These are phyloP conservation scores for Coemansia linderi DNA, from an alignment of 371 early-diverging fungal genomes.

Conservation along the genomic window DNA sequence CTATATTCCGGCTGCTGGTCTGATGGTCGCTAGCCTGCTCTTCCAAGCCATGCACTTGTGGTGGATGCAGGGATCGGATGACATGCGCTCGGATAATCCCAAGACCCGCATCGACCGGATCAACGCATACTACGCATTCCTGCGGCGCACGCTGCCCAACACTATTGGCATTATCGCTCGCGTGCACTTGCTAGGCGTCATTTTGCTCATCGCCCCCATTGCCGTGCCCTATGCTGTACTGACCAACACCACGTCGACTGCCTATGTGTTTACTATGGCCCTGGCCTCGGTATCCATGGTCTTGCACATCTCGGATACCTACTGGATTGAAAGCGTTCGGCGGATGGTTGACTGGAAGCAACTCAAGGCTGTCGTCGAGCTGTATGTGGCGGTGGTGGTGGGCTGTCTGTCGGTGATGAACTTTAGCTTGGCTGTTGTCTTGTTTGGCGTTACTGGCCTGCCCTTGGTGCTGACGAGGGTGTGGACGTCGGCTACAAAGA, in stretches of 20 bases:
- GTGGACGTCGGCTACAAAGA: neutral
- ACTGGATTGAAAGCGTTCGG: conserved; percentile 26
- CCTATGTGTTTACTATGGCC: conserved; percentile 41
- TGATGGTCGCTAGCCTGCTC: conserved; percentile 66
- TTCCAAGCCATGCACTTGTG: conserved; percentile 59
- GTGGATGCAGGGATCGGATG: conserved; percentile 49
- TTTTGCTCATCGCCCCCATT: conserved; percentile 28
- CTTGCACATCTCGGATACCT: conserved; percentile 48
- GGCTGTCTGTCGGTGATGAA: conserved; percentile 80
- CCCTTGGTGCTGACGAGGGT: conserved; percentile 61
- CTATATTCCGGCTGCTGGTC: conserved; percentile 82
- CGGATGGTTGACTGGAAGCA: conserved; percentile 54
- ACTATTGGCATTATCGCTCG: conserved; percentile 23
- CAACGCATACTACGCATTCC: conserved; percentile 53
- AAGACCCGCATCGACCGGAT: conserved; percentile 48
- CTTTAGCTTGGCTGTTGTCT: conserved; percentile 76
- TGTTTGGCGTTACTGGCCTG: conserved; percentile 69
- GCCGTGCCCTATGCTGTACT: conserved; percentile 23
- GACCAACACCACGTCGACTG: conserved; percentile 46
- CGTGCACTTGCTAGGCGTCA: conserved; percentile 24
- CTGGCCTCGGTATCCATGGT: conserved; percentile 45
- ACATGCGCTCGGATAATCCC: conserved; percentile 20
- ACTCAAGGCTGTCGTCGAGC: conserved; percentile 72
- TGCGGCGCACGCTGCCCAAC: conserved; percentile 36
- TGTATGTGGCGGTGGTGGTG: conserved; percentile 70